Base-by-base conservation (phyloP, 176 grass and related monocot genomes). In the Avena atlantica region DNA sequence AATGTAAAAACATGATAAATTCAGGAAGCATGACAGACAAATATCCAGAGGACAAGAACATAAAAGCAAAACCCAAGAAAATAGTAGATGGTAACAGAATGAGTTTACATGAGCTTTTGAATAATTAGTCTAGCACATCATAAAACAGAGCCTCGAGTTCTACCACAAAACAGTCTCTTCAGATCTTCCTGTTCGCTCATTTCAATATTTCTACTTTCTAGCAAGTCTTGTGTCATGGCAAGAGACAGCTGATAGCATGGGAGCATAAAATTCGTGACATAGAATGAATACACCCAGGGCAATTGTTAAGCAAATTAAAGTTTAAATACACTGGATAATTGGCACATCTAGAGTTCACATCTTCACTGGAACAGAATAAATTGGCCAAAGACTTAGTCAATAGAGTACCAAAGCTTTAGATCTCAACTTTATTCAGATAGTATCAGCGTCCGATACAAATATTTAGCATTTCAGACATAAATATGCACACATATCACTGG, bases 11-110 rank as follows among this genome's bases (percentile, higher is more conserved):
- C 1, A 50, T 55, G 8, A 50, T 1, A 13, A 23, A 60, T 4
- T 1, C 12, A 76, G 20, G 20, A 76, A 76, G 25, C 63, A 72
- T 52, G 20, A 11, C 31, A 0, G 3, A 53, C 42, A 81, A 51
- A 14, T 48, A 87, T 74, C 85, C 49, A 69, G 50, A 17, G 13
- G 17, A 70, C 37, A 45, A 44, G 3, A 66, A 21, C 24, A 23
- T n/a, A 49, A 55, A 50, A 81, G 56, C 8, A 81, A 81, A 47
- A 80, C 29, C 64, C 27, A 76, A 66, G 45, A 19, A 85, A 36
- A 34, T 57, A 29, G 12, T 59, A 13, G 42, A 13, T n/a, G 2
- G 1, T 12, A 4, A 34, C 4, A 16, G 69, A n/a, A 80, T 23
- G 74, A 69, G 8, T 24, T 70, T 52, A 50, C 56, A 60, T 61